Evolutionary conservation across 148 eudicot genomes (phyloP).

Genomic region (Chenopodium album): DNA sequence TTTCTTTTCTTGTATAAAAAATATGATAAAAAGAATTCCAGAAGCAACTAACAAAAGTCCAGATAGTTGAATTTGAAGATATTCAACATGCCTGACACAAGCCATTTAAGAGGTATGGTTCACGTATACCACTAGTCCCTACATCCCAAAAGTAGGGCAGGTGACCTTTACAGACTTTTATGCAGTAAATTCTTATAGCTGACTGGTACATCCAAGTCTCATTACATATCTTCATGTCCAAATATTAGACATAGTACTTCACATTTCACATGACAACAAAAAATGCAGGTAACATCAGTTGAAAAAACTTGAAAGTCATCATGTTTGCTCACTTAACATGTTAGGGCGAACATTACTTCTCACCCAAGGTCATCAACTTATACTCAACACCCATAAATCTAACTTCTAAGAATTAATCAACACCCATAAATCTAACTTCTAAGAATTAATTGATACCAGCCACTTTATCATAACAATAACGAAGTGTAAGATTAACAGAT

Average conservation of each 20-base stretch:
- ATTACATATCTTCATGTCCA: neutral
- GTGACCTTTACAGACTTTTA: no score
- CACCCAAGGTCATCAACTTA: neutral
- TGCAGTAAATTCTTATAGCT: no score
- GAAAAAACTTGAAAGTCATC: neutral
- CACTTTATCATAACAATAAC: neutral
- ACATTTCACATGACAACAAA: neutral
- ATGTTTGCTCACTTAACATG: neutral
- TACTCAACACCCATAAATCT: neutral
- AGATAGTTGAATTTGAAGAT: no score
- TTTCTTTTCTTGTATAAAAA: no score
- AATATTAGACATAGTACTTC: neutral
- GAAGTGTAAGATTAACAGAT: neutral
- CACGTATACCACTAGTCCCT: neutral
- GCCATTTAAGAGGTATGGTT: neutral
- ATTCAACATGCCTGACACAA: no score
- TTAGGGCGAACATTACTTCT: neutral
- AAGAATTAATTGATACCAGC: neutral
- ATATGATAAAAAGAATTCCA: no score
- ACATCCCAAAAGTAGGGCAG: neutral
- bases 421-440: neutral
- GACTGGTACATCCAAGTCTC: neutral
- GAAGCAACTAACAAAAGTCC: no score
- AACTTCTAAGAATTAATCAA: neutral
- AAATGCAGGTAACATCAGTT: neutral